Percentiles rank a stretch among this genome's conserved stretches.
phyloP scores from a whole-genome alignment of 768 basidiomycete genomes.

The Mrakia frigida region DNA sequence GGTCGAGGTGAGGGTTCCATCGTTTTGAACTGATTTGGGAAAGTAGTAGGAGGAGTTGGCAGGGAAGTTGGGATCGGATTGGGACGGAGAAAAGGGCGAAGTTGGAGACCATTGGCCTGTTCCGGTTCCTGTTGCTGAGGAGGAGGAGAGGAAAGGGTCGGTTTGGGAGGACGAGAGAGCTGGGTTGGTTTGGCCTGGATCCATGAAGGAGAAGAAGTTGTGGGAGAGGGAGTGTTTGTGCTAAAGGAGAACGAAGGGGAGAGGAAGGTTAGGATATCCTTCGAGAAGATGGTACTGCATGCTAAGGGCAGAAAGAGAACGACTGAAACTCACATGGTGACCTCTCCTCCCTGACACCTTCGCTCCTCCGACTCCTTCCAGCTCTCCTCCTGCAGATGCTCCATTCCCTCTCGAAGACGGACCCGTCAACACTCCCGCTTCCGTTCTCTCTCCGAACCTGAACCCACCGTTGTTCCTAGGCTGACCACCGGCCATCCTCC shows the following conservation, averaged over 20 bases:
- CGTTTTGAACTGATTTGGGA: neutral
- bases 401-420: slow-evolving; percentile 46
- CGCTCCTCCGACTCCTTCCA: slow-evolving; percentile 20
- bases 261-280: neutral
- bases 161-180: slow-evolving; percentile 19
- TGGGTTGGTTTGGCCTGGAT: slow-evolving; percentile 54
- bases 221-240: slow-evolving; percentile 92
- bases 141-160: neutral
- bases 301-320: too few species aligned
- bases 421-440: slow-evolving; percentile 55
- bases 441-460: slow-evolving; percentile 49
- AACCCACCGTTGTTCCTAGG: slow-evolving; percentile 43
- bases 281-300: too few species aligned
- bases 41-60: slow-evolving; percentile 10
- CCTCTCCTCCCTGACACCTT: slow-evolving; percentile 39
- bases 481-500: slow-evolving; percentile 37
- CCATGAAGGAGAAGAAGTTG: slow-evolving; percentile 92
- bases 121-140: neutral
- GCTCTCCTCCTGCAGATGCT: slow-evolving; percentile 7
- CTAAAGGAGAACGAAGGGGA: slow-evolving; percentile 46
- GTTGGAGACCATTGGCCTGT: neutral
- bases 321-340: slow-evolving; percentile 40
- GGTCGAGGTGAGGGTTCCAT: neutral
- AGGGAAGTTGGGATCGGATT: neutral
- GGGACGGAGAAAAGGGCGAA: neutral